These are phyloP conservation scores for Pachysandra terminalis DNA, from an alignment of 164 flowering plant genomes.

Conservation along the genomic window DNA sequence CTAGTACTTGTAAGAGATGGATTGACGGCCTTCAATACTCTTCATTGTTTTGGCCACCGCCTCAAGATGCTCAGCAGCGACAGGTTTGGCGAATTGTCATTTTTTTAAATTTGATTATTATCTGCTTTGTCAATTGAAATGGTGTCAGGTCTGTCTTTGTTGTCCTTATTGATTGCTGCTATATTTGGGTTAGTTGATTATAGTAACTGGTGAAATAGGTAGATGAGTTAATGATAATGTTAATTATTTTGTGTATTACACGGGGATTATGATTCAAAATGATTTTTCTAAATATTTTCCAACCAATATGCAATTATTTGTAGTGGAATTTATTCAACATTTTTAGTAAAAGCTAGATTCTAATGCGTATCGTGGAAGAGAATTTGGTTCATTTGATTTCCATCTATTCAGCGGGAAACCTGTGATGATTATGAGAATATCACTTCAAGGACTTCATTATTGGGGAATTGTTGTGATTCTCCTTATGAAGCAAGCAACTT, in stretches of 20 bases:
- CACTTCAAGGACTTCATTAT: neutral
- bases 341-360: neutral
- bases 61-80: slow-evolving; percentile 63
- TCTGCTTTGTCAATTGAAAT: neutral
- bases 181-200: neutral
- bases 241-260: neutral
- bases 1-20: slow-evolving; percentile 70
- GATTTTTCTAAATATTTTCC: neutral
- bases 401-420: neutral
- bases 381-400: neutral
- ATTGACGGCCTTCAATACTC: slow-evolving; percentile 83
- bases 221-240: neutral
- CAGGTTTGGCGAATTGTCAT: slow-evolving; percentile 38
- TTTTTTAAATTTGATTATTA: neutral
- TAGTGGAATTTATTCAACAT: neutral
- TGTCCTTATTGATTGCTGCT: too few species aligned
- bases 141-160: neutral
- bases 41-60: slow-evolving; percentile 87
- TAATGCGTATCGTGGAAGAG: neutral
- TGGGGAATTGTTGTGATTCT: neutral
- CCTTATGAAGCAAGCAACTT: neutral
- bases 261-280: neutral
- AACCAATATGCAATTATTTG: neutral
- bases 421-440: neutral
- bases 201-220: neutral